Evolutionary conservation across 139 green algal species (phyloP), one percentile per base, ranked within the genome.

Genomic region (Coelastrella sp.): DNA sequence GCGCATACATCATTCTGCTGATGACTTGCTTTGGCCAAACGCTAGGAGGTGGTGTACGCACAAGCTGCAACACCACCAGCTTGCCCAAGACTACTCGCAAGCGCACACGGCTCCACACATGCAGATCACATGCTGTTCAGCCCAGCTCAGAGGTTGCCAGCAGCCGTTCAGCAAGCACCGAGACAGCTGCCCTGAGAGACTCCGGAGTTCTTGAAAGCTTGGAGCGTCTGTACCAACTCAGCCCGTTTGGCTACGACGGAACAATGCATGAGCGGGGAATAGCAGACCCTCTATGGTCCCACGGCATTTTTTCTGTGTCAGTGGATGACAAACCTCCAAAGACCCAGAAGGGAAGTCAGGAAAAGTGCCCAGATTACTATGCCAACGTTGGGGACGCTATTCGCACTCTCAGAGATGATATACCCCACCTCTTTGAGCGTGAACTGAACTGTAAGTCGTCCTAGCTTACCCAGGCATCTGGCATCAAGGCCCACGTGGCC

Each of bases 301-400:
- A 59, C 30, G 50, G 80, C 43, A 53, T 86, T 6, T 80, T 80
- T n/a, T 23, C 78, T 35, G 80, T 80, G 23, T 80, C 80, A 11
- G 48, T 86, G 13, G 66, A 79, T 38, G 80, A 87, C 23, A 79
- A 87, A 57, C 82, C 71, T 23, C 37, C n/a, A 23, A 11, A 64
- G 21, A 32, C 62, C 17, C 53, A 30, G 11, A 67, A 79, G 48
- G 27, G 62, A 7, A 53, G 45, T 9, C 50, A 53, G 19, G 82
- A 87, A 73, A 79, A 81, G 82, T 77, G 79, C n/a, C 80, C 92
- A 8, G 95, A 98, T 51, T 99, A 96, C 81, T 99, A 98, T 84
- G 96, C 95, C 7, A 98, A 99, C 45, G 90, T 99, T 40, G 96
- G 96, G 0, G 91, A 98, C 74, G 95, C 95, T 27, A 98, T 99